These are phyloP conservation scores for Aureobasidium lini DNA, from an alignment of 2,329 filamentous ascomycete genomes.

Conservation along the genomic window DNA sequence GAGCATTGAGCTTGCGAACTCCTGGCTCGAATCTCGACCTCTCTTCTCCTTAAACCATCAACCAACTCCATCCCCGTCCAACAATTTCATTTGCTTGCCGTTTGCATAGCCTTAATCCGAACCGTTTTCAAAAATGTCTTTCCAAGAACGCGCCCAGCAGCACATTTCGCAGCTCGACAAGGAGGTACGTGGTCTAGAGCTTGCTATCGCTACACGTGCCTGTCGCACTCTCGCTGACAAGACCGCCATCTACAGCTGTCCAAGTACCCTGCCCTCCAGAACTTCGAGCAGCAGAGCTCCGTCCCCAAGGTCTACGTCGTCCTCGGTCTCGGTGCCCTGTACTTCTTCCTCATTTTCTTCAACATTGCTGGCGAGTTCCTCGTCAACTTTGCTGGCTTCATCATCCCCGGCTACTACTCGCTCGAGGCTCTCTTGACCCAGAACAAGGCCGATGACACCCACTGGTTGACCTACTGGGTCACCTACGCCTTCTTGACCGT, in stretches of 20 bases:
- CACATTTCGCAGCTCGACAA: conserved; percentile 74
- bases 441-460: conserved; percentile 69
- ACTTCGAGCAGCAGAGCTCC: conserved; percentile 75
- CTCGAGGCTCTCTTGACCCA: conserved; percentile 66
- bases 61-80: not conserved
- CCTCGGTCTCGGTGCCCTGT: conserved; percentile 67
- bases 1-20: not conserved
- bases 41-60: conserved; percentile 1
- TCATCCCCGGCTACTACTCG: conserved; percentile 79
- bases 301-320: conserved; percentile 80
- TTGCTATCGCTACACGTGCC: conserved; percentile 5
- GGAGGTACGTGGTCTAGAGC: conserved; percentile 52
- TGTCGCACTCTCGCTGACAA: conserved; percentile 15
- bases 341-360: conserved; percentile 89
- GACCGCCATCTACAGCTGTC: conserved; percentile 53
- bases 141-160: conserved; percentile 69
- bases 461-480: conserved; percentile 80
- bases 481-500: conserved; percentile 77
- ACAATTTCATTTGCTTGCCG: conserved; percentile 7
- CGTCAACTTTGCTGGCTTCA: conserved; percentile 78
- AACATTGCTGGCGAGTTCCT: conserved; percentile 84
- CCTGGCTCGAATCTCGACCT: not conserved
- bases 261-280: conserved; percentile 76
- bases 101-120: conserved; percentile 7
- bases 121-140: conserved; percentile 48